phyloP scores from a whole-genome alignment of 306 rosid genomes.

The Vachellia pachyceras region DNA sequence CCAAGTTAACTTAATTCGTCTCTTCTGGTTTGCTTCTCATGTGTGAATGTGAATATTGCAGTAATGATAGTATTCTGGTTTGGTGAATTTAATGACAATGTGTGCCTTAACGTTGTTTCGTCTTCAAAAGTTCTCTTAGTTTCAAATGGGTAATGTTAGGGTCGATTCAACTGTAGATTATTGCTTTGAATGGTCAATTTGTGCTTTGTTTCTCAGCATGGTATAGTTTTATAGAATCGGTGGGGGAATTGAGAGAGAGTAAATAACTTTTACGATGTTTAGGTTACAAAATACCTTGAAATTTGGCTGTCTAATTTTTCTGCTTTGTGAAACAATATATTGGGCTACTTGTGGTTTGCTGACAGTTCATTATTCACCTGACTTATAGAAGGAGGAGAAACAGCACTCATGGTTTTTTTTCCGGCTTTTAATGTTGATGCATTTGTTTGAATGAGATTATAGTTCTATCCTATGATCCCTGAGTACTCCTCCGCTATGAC shows the following conservation, averaged over 20 bases:
- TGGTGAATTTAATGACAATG: neutral
- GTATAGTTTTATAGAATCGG: neutral
- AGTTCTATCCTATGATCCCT: neutral
- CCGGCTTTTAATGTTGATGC: neutral
- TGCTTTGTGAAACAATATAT: neutral
- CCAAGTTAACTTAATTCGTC: neutral
- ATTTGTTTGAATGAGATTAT: neutral
- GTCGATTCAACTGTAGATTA: neutral
- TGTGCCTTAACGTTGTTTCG: neutral
- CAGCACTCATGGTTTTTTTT: neutral
- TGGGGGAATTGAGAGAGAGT: neutral
- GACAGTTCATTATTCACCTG: neutral
- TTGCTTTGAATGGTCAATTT: neutral
- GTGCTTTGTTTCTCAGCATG: neutral
- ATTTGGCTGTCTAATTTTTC: neutral
- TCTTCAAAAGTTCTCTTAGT: neutral
- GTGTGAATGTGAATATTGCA: neutral
- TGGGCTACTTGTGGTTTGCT: neutral
- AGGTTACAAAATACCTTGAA: neutral
- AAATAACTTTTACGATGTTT: no score
- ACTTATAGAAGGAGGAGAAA: no score
- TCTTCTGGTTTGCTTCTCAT: constrained; percentile 4
- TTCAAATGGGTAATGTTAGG: neutral
- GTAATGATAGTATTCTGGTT: neutral
- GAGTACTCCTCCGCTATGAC: neutral